These are phyloP conservation scores for Metschnikowia corniflorae DNA, from an alignment of 805 yeast genomes.

Conservation along the genomic window DNA sequence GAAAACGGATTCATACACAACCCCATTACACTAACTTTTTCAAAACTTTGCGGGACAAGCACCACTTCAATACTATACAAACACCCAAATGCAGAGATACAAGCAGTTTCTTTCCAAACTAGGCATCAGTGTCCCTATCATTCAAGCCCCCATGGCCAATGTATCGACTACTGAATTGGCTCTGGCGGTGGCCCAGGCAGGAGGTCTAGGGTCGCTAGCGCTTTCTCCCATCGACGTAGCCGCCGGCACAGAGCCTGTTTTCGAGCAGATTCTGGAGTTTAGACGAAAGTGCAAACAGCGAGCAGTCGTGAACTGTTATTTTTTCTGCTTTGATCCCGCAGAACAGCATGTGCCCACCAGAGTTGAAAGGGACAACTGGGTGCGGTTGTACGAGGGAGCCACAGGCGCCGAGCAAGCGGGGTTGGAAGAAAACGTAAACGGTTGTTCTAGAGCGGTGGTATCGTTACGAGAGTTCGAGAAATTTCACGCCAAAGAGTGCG, in stretches of 20 bases:
- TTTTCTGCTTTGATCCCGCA: slow-evolving; percentile 41
- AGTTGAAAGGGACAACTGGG: slow-evolving; percentile 24
- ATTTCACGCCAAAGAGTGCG: slow-evolving; percentile 14
- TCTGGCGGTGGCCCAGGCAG: slow-evolving; percentile 36
- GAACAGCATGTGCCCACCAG: slow-evolving; percentile 13
- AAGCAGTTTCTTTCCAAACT: slow-evolving; percentile 9
- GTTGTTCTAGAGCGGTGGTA: slow-evolving; percentile 22
- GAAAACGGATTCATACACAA: too few relatives aligned
- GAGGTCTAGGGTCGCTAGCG: slow-evolving; percentile 52
- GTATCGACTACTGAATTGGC: slow-evolving; percentile 45
- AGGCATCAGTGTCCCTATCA: slow-evolving; percentile 39
- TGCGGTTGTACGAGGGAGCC: slow-evolving; percentile 14
- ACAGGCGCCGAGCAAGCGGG: neutral
- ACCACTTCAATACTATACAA: too few relatives aligned
- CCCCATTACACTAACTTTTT: too few relatives aligned
- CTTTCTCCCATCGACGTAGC: slow-evolving; percentile 31
- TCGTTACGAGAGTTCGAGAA: slow-evolving; percentile 31
- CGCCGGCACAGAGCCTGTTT: slow-evolving; percentile 18
- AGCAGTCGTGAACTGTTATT: slow-evolving; percentile 40
- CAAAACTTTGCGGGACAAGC: too few relatives aligned
- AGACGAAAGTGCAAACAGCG: slow-evolving; percentile 11
- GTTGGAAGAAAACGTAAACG: neutral
- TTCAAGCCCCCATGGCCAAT: slow-evolving; percentile 65
- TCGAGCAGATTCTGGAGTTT: slow-evolving; percentile 15
- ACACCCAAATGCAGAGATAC: neutral